Percentiles rank a stretch among this genome's conserved stretches.
phyloP scores from a whole-genome alignment of 225 moss, liverwort and hornwort species.

The Sphagnum contortum region DNA sequence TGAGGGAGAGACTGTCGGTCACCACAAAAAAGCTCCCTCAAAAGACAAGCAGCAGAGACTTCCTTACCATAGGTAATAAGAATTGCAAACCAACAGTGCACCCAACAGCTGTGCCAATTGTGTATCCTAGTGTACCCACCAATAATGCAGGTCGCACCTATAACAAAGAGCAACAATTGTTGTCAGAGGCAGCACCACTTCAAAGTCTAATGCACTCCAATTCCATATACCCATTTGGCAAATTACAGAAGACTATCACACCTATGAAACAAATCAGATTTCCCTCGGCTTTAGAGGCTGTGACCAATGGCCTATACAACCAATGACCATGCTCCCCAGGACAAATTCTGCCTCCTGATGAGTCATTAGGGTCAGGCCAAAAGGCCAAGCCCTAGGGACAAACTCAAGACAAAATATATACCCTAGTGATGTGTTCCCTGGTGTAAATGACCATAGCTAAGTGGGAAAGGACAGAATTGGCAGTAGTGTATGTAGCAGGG shows the following conservation, averaged over 20 bases:
- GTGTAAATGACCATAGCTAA: background rate
- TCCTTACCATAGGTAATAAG: too few relatives aligned
- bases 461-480: background rate
- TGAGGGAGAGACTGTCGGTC: too few relatives aligned
- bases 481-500: background rate
- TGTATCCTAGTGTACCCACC: slow-evolving; percentile 90
- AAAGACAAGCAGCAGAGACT: too few relatives aligned
- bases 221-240: background rate
- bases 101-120: slow-evolving; percentile 77
- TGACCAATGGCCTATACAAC: background rate
- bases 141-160: slow-evolving; percentile 88
- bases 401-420: too few relatives aligned
- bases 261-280: too few relatives aligned
- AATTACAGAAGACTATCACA: too few relatives aligned
- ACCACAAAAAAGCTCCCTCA: too few relatives aligned
- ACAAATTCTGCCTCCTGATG: background rate
- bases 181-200: too few relatives aligned
- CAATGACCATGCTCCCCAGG: background rate
- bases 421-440: too few relatives aligned
- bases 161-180: background rate
- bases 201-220: too few relatives aligned
- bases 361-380: too few relatives aligned
- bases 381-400: too few relatives aligned
- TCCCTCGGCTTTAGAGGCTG: background rate
- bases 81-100: slow-evolving; percentile 43